Base-by-base conservation (phyloP, 192 early-diverging fungal genomes). In the Phycomyces nitens region DNA sequence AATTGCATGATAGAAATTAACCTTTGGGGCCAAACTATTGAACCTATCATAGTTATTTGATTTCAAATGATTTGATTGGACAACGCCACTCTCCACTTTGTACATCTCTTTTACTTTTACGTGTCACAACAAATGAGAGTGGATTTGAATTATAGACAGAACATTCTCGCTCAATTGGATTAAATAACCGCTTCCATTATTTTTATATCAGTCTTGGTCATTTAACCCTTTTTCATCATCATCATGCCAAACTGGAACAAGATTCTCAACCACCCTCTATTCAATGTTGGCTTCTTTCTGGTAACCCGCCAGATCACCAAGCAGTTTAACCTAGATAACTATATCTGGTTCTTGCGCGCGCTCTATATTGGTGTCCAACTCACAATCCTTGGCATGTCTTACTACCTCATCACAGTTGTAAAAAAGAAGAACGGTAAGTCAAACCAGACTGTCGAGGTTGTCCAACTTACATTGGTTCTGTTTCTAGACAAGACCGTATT, bases 401-500 rank as follows among this genome's bases (percentile, higher is more conserved):
- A 64, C 62, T 40, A 72, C 15, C 26, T 80, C 27, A 62, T 81
- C 49, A 51, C 41, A 44, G 57, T 72, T 53, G 84, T 94, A 40
- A 65, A 70, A 56, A 68, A 67, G 54, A 91, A 88, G 75, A 97
- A 97, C 69, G 87, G 88, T 87, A 76, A 40, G 64, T 67, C 12
- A 38, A 29, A 49, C 11, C 29, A n/a, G n/a, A n/a, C n/a, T n/a
- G n/a, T n/a, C n/a, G n/a, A n/a, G n/a, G n/a, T n/a, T n/a, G n/a
- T n/a, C n/a, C n/a, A n/a, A n/a, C n/a, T n/a, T n/a, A n/a, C n/a
- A n/a, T n/a, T n/a, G n/a, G n/a, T n/a, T n/a, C n/a, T n/a, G n/a
- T 29, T 64, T 16, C 34, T 72, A 88, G 95, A 97, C 71, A 79
- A 80, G 41, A 93, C 92, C 20, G 65, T 80, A 11, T 79, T 97